phyloP scores from a whole-genome alignment of 495 filamentous ascomycete species.

The Aspergillus sclerotiicarbonarius region DNA sequence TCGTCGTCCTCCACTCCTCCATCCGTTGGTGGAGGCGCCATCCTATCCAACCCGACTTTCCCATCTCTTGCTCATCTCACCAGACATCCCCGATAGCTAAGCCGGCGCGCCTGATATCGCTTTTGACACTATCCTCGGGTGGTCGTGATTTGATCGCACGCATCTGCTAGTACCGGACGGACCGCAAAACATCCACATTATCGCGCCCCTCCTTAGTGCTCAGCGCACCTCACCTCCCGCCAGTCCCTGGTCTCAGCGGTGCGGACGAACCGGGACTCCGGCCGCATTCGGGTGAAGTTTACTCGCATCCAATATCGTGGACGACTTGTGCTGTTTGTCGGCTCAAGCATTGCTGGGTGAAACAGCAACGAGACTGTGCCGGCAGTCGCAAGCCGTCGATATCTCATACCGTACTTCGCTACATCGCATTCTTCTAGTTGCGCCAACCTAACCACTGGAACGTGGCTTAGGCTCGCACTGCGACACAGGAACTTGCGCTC shows the following conservation, averaged over 20 bases:
- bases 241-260: neutral
- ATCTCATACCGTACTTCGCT: neutral
- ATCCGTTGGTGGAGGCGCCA: neutral
- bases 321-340: neutral
- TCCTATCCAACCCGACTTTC: neutral
- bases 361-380: slow-evolving; percentile 11
- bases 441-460: slow-evolving; percentile 9
- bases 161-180: neutral
- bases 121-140: neutral
- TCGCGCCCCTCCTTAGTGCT: neutral
- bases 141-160: neutral
- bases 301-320: neutral
- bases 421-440: slow-evolving; percentile 1
- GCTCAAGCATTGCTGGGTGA: slow-evolving; percentile 5
- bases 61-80: neutral
- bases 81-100: neutral
- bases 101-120: neutral
- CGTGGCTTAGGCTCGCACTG: slow-evolving; percentile 1
- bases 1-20: neutral
- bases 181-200: neutral
- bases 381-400: neutral
- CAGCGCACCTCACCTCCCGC: neutral
- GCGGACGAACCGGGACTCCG: neutral
- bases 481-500: no score
- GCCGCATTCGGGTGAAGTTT: neutral